Conservation (phyloP, 2,329 filamentous ascomycete species). For the Aspergillus costaricaensis region DNA sequence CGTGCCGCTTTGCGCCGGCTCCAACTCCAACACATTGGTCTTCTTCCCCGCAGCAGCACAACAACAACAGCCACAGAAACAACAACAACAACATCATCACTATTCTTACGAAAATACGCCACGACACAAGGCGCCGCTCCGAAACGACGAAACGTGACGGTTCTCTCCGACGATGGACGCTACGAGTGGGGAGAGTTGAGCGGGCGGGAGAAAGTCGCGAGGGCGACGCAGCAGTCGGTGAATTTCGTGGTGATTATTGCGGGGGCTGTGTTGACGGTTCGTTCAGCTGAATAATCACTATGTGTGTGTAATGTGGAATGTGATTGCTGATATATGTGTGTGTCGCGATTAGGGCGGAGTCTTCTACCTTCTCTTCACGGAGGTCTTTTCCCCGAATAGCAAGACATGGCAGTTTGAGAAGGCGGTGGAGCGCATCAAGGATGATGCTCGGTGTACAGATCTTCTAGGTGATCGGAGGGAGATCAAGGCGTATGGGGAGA, state of each 20-base stretch:
- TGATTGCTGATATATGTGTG: not conserved
- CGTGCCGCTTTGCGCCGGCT: not conserved
- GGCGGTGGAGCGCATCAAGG: slow-evolving; percentile 75
- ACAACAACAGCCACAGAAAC: slow-evolving; percentile 17
- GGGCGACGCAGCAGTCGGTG: slow-evolving; percentile 86
- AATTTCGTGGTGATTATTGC: slow-evolving; percentile 78
- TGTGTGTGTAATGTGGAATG: not conserved
- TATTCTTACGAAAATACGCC: slow-evolving; percentile 55
- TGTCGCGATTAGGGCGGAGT: slow-evolving; percentile 64
- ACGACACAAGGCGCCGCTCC: slow-evolving; percentile 45
- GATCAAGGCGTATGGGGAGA: slow-evolving; percentile 79
- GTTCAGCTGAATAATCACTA: no score
- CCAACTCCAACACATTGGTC: not conserved
- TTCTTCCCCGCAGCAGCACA: no score
- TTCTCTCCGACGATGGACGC: slow-evolving; percentile 81
- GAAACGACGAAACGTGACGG: slow-evolving; percentile 67
- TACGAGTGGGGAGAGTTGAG: slow-evolving; percentile 81
- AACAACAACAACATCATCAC: slow-evolving; percentile 24
- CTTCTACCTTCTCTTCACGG: slow-evolving; percentile 73
- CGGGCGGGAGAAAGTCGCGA: slow-evolving; percentile 72
- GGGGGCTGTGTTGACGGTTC: slow-evolving; percentile 73
- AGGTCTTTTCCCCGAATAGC: slow-evolving; percentile 82
- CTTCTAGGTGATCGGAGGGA: slow-evolving; percentile 73
- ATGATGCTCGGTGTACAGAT: slow-evolving; percentile 68
- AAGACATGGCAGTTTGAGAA: slow-evolving; percentile 87